Evolutionary conservation across 257 asterid species (phyloP), one percentile per base, ranked within the genome.

Genomic region (Galeopsis tetrahit): DNA sequence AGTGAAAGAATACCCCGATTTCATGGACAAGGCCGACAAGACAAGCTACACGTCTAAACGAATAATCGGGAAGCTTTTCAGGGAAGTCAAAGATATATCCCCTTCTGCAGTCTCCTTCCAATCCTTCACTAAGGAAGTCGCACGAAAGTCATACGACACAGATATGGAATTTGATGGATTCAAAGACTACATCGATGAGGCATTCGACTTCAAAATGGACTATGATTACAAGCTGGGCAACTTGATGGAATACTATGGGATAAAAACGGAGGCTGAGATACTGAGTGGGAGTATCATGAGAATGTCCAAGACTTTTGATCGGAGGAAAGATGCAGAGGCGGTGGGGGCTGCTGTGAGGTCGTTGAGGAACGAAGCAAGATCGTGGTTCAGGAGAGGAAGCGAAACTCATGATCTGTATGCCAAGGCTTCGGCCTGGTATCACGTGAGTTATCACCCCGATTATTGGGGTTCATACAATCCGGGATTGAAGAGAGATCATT

Each of bases 371-470:
- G 97, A 91, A 53, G 96, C 91, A 2, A 73, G 90, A 75, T 55
- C 87, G 1, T 85, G 92, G 93, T 93, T 91, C 75, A 86, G 80
- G 83, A 82, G 38, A 69, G 90, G 78, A n/a, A 71, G 81, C 14
- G 94, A 85, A 17, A 13, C 10, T 0, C 84, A 87, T 8, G 89
- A 91, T 52, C 5, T 3, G n/a, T 70, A 82, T 31, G 91, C 94
- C 1, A 89, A 86, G 81, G 98, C 96, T 1, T 89, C 96, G 1
- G 96, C 97, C 14, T 91, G 98, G 97, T 93, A 93, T 76, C 88
- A 89, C 14, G 98, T 93, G 61, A 77, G 95, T 0, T 93, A 93
- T 76, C 95, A 93, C 78, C 87, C 73, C 6, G 79, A 63, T 17
- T 89, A 48, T 49, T 93, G 92, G 90, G 97, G 92, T 46, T 17